Evolutionary conservation across 305 asterid genomes (phyloP).

Genomic region (Rubia tinctorum): DNA sequence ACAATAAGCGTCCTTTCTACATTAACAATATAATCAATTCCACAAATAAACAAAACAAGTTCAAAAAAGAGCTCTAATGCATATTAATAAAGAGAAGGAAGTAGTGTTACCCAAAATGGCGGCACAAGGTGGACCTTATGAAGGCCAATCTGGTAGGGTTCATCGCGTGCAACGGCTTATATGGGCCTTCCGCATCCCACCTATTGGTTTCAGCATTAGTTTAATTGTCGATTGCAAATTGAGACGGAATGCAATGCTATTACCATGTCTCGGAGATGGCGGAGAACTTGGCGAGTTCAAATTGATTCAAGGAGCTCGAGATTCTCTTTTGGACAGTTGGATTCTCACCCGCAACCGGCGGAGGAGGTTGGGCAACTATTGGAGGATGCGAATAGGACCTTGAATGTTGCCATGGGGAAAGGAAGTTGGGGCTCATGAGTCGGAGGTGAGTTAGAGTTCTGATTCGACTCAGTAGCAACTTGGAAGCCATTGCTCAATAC

Average conservation of each 20-base stretch:
- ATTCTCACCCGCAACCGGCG: conserved; percentile 7
- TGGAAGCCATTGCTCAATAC: conserved; percentile 38
- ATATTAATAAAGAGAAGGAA: not conserved
- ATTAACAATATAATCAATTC: conserved; percentile 21
- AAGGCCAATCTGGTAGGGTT: conserved; percentile 96
- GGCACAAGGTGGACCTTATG: conserved; percentile 85
- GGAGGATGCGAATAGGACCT: conserved; percentile 43
- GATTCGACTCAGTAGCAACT: conserved; percentile 38
- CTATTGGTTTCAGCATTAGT: conserved; percentile 23
- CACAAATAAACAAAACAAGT: not conserved
- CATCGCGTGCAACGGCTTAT: conserved; percentile 84
- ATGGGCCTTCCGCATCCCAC: conserved; percentile 99
- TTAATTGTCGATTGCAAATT: not conserved
- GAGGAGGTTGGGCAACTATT: conserved; percentile 24
- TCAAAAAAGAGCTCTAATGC: not conserved
- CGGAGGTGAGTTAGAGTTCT: conserved; percentile 24
- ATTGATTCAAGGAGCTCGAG: conserved; percentile 61
- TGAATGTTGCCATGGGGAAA: conserved; percentile 2
- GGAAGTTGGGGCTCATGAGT: conserved; percentile 10
- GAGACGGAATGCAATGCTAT: not conserved
- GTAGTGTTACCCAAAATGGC: conserved; percentile 80
- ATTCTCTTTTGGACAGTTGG: not conserved
- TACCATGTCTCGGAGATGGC: conserved; percentile 82
- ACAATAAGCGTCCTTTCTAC: conserved; percentile 71
- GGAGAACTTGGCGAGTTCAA: conserved; percentile 71